These are phyloP conservation scores for Globisporangium nodosum DNA, from an alignment of 352 stramenopile genomes.

Conservation along the genomic window DNA sequence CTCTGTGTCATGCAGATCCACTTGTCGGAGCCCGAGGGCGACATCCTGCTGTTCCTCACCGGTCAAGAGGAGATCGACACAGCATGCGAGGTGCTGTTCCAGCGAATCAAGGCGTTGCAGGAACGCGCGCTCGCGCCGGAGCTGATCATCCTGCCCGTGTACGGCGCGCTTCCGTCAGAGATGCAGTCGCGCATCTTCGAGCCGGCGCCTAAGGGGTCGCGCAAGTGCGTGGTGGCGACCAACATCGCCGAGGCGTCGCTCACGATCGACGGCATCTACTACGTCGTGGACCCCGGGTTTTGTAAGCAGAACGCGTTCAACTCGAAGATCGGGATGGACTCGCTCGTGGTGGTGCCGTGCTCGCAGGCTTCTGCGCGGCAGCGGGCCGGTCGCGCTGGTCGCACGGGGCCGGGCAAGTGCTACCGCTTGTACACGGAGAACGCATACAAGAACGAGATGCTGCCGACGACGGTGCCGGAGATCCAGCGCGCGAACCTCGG, in stretches of 20 bases:
- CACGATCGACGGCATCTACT: slow-evolving; percentile 98
- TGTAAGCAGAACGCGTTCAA: slow-evolving; percentile 99
- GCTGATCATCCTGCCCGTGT: slow-evolving; percentile 98
- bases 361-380: slow-evolving; percentile 98
- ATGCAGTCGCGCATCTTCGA: slow-evolving; percentile 99
- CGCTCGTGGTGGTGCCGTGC: slow-evolving; percentile 97
- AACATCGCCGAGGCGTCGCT: slow-evolving; percentile 99
- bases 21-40: slow-evolving; percentile 94
- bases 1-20: slow-evolving; percentile 99
- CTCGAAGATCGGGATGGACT: slow-evolving; percentile 98
- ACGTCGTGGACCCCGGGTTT: slow-evolving; percentile 93
- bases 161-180: slow-evolving; percentile 96
- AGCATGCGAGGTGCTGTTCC: slow-evolving; percentile 96
- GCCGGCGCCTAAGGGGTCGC: slow-evolving; percentile 90
- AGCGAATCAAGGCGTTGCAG: slow-evolving; percentile 96
- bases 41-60: slow-evolving; percentile 99
- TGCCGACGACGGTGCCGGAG: slow-evolving; percentile 97
- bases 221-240: slow-evolving; percentile 98
- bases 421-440: slow-evolving; percentile 99
- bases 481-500: slow-evolving; percentile 99
- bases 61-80: slow-evolving; percentile 99
- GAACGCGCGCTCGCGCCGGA: slow-evolving; percentile 92
- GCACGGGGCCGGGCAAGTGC: slow-evolving; percentile 98
- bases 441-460: slow-evolving; percentile 97
- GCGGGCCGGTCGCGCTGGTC: slow-evolving; percentile 94